phyloP scores from a whole-genome alignment of 108 stramenopile genomes.

The Fistulifera pelliculosa region DNA sequence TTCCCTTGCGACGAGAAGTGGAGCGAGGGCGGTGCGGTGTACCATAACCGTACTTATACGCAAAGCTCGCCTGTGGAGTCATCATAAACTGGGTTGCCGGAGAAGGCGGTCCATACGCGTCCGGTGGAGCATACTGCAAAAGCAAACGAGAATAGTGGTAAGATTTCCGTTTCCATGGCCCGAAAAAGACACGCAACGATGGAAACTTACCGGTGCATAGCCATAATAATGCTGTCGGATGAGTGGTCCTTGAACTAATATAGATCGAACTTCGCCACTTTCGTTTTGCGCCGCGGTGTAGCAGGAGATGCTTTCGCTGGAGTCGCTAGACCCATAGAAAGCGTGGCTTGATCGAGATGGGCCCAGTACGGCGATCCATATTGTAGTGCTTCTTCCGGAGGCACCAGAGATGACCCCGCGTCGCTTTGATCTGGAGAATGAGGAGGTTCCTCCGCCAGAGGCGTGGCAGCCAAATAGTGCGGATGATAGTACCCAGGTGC shows the following conservation, averaged over 20 bases:
- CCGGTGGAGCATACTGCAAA: conserved; percentile 6
- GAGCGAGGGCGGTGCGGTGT: conserved; percentile 2
- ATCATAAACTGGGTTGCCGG: conserved; percentile 60
- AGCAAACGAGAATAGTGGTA: too few species aligned
- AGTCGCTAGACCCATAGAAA: conserved; percentile 32
- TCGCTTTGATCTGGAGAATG: too few species aligned
- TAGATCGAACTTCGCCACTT: neutral
- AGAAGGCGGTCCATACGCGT: conserved; percentile 40
- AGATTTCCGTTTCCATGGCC: too few species aligned
- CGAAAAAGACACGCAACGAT: too few species aligned
- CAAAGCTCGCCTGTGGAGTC: conserved; percentile 28
- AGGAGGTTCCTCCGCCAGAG: too few species aligned
- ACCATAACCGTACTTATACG: conserved; percentile 30
- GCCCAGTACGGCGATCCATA: conserved; percentile 35
- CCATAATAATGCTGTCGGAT: too few species aligned
- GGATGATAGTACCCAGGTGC: too few species aligned
- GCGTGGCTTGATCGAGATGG: conserved; percentile 35
- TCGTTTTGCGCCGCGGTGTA: conserved; percentile 1
- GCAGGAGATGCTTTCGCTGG: conserved; percentile 5
- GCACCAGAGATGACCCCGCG: too few species aligned
- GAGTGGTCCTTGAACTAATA: too few species aligned
- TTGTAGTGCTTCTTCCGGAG: too few species aligned
- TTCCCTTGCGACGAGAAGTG: neutral
- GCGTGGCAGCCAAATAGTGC: too few species aligned
- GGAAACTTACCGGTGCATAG: too few species aligned